Base-by-base conservation (phyloP, 208 protist species). In the Crithidia mellificae region DNA sequence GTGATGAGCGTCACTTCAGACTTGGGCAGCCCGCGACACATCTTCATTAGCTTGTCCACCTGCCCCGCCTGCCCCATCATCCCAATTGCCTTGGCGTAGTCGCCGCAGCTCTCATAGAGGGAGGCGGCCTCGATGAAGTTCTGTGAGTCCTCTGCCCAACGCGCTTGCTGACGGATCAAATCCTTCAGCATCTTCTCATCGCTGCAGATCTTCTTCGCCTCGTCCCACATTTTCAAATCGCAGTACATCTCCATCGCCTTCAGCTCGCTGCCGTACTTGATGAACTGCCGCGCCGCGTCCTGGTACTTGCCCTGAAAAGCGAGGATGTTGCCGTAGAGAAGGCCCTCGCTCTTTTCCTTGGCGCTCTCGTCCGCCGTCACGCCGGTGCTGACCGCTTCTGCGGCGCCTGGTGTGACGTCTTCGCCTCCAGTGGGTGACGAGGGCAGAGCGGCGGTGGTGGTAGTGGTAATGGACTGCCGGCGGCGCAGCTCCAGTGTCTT, bases 291-390 rank as follows among this genome's bases (percentile, higher is more conserved):
- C 1, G 96, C 85, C 0, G 96, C 96, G 20, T 98, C 93, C 20
- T 92, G 77, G 78, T 94, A 98, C 72, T 96, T 96, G 51, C 96
- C 96, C 68, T 98, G 94, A 63, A 95, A 98, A 36, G 97, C 97
- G 14, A 97, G 73, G 41, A 98, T 92, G 62, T 97, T 88, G 54
- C 82, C 96, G 46, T 87, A 75, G 15, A 97, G 77, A 25, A 95
- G 25, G 19, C 62, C 62, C 17, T 69, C 74, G 54, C 41, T 59
- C 25, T 75, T 52, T n/a, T 59, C 50, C 52, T 63, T 59, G 24
- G 67, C 41, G 27, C 30, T 57, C 43, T 69, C 47, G 65, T 68
- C 44, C 7, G 29, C 54, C 8, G 20, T 44, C 3, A 54, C 36
- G 6, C 32, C 20, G 0, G 7, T 34, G 8, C 12, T 9, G 32